Base-by-base conservation (phyloP, 1,139 yeast genomes). In the Yamadazyma pseudoaaseri region DNA sequence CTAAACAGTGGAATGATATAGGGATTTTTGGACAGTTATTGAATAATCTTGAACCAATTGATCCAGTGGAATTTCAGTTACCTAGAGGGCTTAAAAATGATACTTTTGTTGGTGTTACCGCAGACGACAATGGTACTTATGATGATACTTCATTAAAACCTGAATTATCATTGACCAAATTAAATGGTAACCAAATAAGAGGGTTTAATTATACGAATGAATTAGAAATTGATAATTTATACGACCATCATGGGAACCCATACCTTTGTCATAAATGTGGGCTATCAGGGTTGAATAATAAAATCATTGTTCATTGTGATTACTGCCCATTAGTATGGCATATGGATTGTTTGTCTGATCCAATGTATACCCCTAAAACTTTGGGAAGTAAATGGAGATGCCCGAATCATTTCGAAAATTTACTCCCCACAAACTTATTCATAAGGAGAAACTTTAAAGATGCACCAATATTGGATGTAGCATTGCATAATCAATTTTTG, bases 281-380 rank as follows among this genome's bases (percentile, higher is more conserved):
- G 1, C 68, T 58, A 30, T 83, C 85, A 21, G 95, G 94, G 6
- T 63, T 76, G 31, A 59, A 66, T 11, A 43, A 73, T 60, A 39
- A 72, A 65, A 42, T 73, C 57, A 42, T 92, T 22, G 76, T 83
- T 11, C 79, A 78, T 38, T 92, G 98, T 56, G 97, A 90, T 52
- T 84, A 81, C 49, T 92, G 98, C 58, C 70, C 83, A 1, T 66
- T 84, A n/a, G 75, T 81, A 10, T 92, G 96, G 95, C 98, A 92
- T 57, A 61, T 90, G 30, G 97, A 92, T 58, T 92, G 98, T 57
- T 59, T 92, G 9, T 70, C 72, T 29, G 85, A 86, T 7, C 96
- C 96, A 2, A 60, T 86, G 49, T 72, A 85, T 15, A 70, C 82
- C 6, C 76, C 83, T n/a, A 86, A 87, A 50, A 78, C 85, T 16